Base-by-base conservation (phyloP, 148 eudicot genomes). In the Nepenthes mirabilis region DNA sequence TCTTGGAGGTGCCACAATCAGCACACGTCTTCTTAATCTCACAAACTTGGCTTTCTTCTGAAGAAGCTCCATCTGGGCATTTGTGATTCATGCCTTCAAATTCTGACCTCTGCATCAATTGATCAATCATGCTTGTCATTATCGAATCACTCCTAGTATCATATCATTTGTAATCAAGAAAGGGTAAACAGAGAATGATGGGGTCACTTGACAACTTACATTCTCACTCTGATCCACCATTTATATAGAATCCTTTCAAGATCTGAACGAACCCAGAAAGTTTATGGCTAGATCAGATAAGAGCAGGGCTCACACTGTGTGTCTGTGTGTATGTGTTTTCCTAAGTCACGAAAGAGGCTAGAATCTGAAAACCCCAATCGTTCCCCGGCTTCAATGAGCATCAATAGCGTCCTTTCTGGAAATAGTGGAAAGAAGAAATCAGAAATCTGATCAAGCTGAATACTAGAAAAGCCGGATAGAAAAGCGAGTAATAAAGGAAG, bases 1-100 rank as follows among this genome's bases (percentile, higher is more conserved):
- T 91, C 64, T 88, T 88, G 1, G 96, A 74, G 54, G 97, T 91
- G 1, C 97, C 97, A 63, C 97, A 91, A 79, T 91, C 96, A 37
- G 77, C 83, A 70, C 97, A 91, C 12, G 64, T 61, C 34, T 80
- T 81, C 67, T 85, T 91, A 10, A 65, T 57, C 48, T 62, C 70
- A 57, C 37, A 45, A 1, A 58, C 75, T n/a, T 74, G 70, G 65
- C 56, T 65, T 43, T 70, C 88, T 52, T 76, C 83, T 1, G 85
- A 73, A 32, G 79, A 70, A 37, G 55, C 66, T 14, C 71, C 73
- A 14, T 85, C 82, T 47, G 75, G 71, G 65, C 52, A 60, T 68
- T 77, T 68, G 75, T 72, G 68, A 52, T 54, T 72, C 79, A 84
- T 76, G 34, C 78, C 85, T 33, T 80, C 83, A 37, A 57, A 73